A percentile compares a stretch with the other conserved stretches of the same genome.
Conservation (phyloP, 2,329 filamentous ascomycete genomes). For the Curvularia lunata region DNA sequence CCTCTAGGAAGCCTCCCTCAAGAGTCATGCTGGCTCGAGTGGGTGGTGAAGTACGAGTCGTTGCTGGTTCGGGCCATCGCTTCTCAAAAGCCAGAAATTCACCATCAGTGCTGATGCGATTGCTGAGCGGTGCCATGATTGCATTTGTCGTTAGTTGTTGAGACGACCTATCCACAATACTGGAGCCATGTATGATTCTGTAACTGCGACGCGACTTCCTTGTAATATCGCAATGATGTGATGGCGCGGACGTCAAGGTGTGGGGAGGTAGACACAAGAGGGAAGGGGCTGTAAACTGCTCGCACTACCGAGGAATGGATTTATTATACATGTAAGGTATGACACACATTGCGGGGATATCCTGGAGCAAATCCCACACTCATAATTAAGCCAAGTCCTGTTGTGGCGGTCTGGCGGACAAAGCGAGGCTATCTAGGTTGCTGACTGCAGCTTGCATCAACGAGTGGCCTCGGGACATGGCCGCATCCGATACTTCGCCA, state of each 20-base stretch:
- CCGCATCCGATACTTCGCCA: conserved; percentile 1
- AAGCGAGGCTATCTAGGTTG: conserved; percentile 24
- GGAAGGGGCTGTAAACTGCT: conserved; percentile 4
- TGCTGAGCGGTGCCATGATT: conserved; percentile 36
- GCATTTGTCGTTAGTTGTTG: background rate
- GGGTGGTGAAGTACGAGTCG: conserved; percentile 36
- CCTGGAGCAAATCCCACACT: conserved; percentile 4
- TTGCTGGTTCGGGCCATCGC: conserved; percentile 27
- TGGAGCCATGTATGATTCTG: conserved; percentile 10
- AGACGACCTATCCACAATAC: background rate
- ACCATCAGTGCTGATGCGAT: conserved; percentile 4
- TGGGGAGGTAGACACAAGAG: background rate
- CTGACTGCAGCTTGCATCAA: conserved; percentile 27
- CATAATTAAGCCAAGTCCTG: conserved; percentile 15
- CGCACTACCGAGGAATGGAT: conserved; percentile 5
- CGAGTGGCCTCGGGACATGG: conserved; percentile 9
- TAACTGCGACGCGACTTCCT: background rate
- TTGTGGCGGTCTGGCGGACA: conserved; percentile 22
- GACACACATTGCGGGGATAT: conserved; percentile 6
- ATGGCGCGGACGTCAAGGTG: background rate
- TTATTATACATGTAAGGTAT: conserved; percentile 11
- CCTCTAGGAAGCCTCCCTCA: conserved; percentile 42
- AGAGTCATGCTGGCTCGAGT: conserved; percentile 34
- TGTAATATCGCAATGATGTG: background rate
- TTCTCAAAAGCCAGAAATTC: conserved; percentile 20